Percentiles rank a stretch among this genome's conserved stretches.
Evolutionary conservation across 495 filamentous ascomycete species (phyloP).

Genomic region (Penicillium argentinense): DNA sequence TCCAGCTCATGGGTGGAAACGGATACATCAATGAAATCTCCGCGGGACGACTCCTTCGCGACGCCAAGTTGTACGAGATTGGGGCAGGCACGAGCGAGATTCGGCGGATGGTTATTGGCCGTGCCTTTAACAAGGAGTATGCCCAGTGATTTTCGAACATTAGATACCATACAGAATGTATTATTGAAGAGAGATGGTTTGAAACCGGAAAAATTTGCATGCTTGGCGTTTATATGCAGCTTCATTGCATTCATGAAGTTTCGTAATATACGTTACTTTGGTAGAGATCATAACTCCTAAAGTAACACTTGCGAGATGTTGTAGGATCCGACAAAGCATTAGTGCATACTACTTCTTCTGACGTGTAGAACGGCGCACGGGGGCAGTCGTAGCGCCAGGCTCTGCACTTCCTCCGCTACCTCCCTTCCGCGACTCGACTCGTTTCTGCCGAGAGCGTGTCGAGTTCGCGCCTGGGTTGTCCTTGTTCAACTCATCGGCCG

Average conservation of each 20-base stretch:
- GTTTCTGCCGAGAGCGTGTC: slow-evolving; percentile 25
- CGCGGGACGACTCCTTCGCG: slow-evolving; percentile 79
- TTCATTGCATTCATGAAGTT: slow-evolving; percentile 9
- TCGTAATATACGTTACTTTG: slow-evolving; percentile 1
- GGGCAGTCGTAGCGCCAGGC: slow-evolving; percentile 18
- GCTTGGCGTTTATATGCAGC: slow-evolving; percentile 1
- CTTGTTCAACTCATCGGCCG: slow-evolving; percentile 17
- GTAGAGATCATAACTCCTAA: not conserved
- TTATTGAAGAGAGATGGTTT: not conserved
- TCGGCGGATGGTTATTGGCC: slow-evolving; percentile 88
- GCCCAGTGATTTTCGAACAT: slow-evolving; percentile 22
- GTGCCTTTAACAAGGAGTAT: slow-evolving; percentile 92
- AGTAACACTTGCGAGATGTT: not conserved
- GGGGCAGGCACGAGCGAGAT: slow-evolving; percentile 96
- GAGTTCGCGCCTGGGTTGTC: slow-evolving; percentile 3
- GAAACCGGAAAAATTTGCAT: no score
- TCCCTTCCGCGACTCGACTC: slow-evolving; percentile 27
- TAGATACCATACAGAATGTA: slow-evolving; percentile 1
- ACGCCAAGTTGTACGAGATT: slow-evolving; percentile 95
- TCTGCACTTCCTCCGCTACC: slow-evolving; percentile 7
- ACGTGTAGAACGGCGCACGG: slow-evolving; percentile 36
- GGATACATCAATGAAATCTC: slow-evolving; percentile 96
- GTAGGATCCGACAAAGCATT: not conserved
- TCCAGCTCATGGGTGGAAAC: slow-evolving; percentile 93
- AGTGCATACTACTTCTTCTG: slow-evolving; percentile 20